A percentile compares a stretch with the other conserved stretches of the same genome.
These are phyloP conservation scores for Astragalus membranaceus DNA, from an alignment of 306 rosid genomes.

Conservation along the genomic window DNA sequence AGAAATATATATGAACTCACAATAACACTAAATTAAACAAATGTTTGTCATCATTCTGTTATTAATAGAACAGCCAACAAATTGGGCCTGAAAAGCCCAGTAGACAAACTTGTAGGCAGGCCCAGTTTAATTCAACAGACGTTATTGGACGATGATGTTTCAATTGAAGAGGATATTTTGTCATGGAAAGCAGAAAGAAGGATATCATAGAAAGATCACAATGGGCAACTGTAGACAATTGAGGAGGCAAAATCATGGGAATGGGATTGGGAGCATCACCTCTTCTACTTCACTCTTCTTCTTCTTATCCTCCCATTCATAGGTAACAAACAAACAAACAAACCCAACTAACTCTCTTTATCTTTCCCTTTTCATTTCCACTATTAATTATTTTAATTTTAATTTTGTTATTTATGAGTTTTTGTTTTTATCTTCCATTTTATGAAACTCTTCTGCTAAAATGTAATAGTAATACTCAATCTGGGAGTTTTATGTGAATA, in stretches of 20 bases:
- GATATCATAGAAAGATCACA: slow-evolving; percentile 1
- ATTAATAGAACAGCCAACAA: too few species aligned
- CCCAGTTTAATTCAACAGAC: slow-evolving; percentile 9
- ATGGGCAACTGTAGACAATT: slow-evolving; percentile 21
- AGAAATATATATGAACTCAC: too few species aligned
- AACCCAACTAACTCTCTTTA: background rate
- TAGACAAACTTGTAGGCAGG: background rate
- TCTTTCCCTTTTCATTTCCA: background rate
- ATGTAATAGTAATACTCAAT: too few species aligned
- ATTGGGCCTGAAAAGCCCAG: too few species aligned
- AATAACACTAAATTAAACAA: background rate
- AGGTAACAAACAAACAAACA: slow-evolving; percentile 34
- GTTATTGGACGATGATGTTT: slow-evolving; percentile 22
- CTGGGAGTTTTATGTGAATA: too few species aligned
- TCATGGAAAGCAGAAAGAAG: background rate
- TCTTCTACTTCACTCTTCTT: slow-evolving; percentile 25
- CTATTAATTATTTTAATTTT: background rate
- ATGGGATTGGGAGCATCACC: slow-evolving; percentile 48
- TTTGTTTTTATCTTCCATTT: background rate
- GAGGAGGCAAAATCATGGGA: slow-evolving; percentile 41
- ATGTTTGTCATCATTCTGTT: background rate
- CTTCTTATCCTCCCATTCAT: slow-evolving; percentile 30
- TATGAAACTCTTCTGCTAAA: background rate
- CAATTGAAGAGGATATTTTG: slow-evolving; percentile 6
- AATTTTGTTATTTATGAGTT: background rate